These are phyloP conservation scores for Platanthera zijinensis DNA, from an alignment of 106 monocot species.

Conservation along the genomic window DNA sequence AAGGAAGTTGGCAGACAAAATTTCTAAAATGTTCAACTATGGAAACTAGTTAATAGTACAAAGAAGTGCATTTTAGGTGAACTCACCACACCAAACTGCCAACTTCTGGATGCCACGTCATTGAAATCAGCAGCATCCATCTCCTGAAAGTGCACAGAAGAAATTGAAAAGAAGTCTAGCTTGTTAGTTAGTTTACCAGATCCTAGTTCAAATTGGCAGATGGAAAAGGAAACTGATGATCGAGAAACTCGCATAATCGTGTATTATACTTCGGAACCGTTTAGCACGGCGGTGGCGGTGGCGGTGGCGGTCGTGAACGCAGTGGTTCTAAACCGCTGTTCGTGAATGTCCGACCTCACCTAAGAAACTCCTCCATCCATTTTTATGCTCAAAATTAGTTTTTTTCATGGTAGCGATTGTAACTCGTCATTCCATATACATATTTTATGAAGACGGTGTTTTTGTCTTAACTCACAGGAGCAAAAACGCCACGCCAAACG, in stretches of 20 bases:
- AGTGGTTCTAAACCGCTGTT: too few relatives aligned
- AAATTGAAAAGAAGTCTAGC: background rate
- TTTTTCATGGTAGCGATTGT: too few relatives aligned
- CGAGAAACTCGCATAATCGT: background rate
- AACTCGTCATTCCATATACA: too few relatives aligned
- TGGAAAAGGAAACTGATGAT: background rate
- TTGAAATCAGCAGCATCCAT: constrained; percentile 67
- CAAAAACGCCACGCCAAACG: too few relatives aligned
- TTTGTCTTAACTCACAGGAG: too few relatives aligned
- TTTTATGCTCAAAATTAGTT: too few relatives aligned
- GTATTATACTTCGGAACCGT: too few relatives aligned
- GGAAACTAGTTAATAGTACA: background rate
- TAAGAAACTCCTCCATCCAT: too few relatives aligned
- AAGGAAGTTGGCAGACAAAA: background rate
- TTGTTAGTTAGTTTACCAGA: background rate
- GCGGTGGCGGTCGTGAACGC: too few relatives aligned
- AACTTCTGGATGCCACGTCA: constrained; percentile 51
- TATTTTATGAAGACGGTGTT: too few relatives aligned
- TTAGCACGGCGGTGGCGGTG: too few relatives aligned
- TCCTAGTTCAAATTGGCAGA: background rate
- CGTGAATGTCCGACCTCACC: too few relatives aligned
- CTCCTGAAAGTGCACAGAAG: constrained; percentile 36
- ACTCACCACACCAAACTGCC: constrained; percentile 93
- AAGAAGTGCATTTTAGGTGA: background rate
- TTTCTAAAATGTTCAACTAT: background rate